phyloP scores from a whole-genome alignment of 148 eudicot genomes.

The Chenopodium berlandieri region DNA sequence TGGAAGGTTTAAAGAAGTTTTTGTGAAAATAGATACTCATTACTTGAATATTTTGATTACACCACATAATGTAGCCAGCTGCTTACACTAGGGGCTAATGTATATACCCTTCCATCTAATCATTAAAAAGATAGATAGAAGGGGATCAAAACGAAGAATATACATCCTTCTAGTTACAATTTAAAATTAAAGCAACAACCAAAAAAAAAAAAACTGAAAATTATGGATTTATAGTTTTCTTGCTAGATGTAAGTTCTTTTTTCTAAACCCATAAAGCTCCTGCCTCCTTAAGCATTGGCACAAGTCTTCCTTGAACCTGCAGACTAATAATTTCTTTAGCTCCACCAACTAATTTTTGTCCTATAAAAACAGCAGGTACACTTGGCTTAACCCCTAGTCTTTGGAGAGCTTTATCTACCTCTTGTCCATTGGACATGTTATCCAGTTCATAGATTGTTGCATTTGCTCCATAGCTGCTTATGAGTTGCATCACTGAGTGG shows the following conservation, averaged over 20 bases:
- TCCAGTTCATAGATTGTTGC: constrained; percentile 56
- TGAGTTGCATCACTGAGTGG: constrained; percentile 53
- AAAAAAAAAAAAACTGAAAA: no score
- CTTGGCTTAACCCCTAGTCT: constrained; percentile 43
- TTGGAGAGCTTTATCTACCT: constrained; percentile 51
- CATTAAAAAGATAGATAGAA: not conserved
- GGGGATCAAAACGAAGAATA: not conserved
- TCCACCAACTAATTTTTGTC: constrained; percentile 57
- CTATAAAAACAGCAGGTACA: constrained; percentile 66
- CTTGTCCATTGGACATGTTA: constrained; percentile 49
- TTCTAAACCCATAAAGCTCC: constrained; percentile 54
- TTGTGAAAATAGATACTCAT: not conserved
- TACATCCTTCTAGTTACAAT: no score
- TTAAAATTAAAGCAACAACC: no score
- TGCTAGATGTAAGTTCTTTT: not conserved
- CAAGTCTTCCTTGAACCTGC: constrained; percentile 55
- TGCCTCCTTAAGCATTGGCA: constrained; percentile 47
- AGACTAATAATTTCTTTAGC: constrained; percentile 63
- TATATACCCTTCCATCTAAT: constrained; percentile 3
- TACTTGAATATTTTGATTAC: not conserved
- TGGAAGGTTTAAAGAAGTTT: no score
- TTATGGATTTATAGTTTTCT: no score
- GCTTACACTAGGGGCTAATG: constrained; percentile 2
- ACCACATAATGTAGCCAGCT: not conserved
- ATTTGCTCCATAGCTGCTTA: constrained; percentile 63